Percentiles rank a stretch among this genome's conserved stretches.
Evolutionary conservation across 1,284 basidiomycete genomes (phyloP).

Genomic region (Cutaneotrichosporon sp.): DNA sequence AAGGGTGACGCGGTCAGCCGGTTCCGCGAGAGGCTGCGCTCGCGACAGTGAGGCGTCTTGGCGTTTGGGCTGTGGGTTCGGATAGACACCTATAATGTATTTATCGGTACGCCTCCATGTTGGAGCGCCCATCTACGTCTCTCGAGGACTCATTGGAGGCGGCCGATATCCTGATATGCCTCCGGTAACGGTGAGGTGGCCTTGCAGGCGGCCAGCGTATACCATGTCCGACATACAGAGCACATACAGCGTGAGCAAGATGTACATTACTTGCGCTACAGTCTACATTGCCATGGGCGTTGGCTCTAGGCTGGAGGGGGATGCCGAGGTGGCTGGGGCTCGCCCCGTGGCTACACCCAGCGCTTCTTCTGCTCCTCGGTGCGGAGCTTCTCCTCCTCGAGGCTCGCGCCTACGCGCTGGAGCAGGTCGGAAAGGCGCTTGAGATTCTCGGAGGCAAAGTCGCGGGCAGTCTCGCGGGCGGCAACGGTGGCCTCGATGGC

Average conservation of each 20-base stretch:
- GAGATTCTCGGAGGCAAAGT: not conserved
- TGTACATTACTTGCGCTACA: not conserved
- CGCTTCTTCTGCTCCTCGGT: not conserved
- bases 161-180: no score
- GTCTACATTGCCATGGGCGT: not conserved
- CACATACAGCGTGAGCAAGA: no score
- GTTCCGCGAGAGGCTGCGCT: not conserved
- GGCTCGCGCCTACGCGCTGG: not conserved
- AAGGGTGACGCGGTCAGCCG: not conserved
- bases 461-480: not conserved
- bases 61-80: no score
- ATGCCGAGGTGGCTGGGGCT: no score
- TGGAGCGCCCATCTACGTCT: no score
- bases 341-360: constrained; percentile 10
- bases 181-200: no score
- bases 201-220: no score
- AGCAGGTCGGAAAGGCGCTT: not conserved
- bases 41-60: not conserved
- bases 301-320: not conserved
- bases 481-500: not conserved
- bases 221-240: no score
- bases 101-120: no score
- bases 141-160: no score
- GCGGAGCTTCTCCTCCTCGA: constrained; percentile 8
- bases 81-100: no score